Conservation (phyloP, 345 rosid species). For the Eucalyptus regnans region DNA sequence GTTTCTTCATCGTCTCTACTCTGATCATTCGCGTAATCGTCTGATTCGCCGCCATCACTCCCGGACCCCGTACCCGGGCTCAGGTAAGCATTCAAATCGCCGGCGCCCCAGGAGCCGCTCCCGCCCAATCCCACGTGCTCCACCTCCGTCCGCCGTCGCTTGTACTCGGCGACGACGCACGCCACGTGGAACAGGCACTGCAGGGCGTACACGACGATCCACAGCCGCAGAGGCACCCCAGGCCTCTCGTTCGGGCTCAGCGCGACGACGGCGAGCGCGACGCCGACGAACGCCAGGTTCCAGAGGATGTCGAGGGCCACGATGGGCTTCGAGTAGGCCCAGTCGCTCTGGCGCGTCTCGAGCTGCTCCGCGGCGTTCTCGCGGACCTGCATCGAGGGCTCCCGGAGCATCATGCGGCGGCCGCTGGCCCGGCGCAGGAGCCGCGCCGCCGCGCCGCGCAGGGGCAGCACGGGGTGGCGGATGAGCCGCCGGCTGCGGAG, state of each 20-base stretch:
- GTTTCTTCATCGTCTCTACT: conserved; percentile 17
- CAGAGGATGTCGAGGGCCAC: conserved; percentile 57
- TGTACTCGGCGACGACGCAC: conserved; percentile 47
- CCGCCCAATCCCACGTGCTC: neutral
- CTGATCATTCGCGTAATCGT: conserved; percentile 8
- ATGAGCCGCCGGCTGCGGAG: conserved; percentile 45
- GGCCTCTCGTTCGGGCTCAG: conserved; percentile 44
- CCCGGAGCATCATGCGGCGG: conserved; percentile 74
- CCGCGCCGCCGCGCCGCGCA: conserved; percentile 50
- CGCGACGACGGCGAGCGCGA: conserved; percentile 33
- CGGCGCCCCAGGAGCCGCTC: neutral
- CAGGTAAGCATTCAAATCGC: conserved; percentile 1
- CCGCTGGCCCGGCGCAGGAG: conserved; percentile 70
- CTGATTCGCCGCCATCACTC: conserved; percentile 19
- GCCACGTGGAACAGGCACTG: conserved; percentile 66
- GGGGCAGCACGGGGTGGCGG: conserved; percentile 41
- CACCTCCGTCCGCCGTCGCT: conserved; percentile 22
- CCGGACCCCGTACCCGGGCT: conserved; percentile 5
- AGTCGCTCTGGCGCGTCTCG: conserved; percentile 63
- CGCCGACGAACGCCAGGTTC: conserved; percentile 47
- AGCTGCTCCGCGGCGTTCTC: conserved; percentile 92
- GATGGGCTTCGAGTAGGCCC: conserved; percentile 76
- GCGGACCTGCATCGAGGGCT: conserved; percentile 67
- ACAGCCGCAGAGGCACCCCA: conserved; percentile 54
- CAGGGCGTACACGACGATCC: conserved; percentile 53